Evolutionary conservation across 805 yeast genomes (phyloP).

Genomic region (Kuraishia borneana): DNA sequence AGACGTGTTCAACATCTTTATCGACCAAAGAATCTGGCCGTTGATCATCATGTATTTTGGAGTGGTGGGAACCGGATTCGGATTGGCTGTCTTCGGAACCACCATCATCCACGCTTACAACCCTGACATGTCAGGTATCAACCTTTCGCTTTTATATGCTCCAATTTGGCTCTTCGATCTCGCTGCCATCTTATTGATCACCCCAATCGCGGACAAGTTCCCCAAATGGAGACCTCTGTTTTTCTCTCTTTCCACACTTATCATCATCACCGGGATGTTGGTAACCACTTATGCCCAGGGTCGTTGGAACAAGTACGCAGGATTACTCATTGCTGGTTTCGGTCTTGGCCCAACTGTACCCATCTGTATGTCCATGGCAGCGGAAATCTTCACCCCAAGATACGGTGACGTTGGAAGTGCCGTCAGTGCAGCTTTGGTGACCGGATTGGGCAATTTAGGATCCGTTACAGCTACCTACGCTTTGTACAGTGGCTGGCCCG

Average conservation of each 20-base stretch:
- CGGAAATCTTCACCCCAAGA: slow-evolving; percentile 57
- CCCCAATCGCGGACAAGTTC: slow-evolving; percentile 71
- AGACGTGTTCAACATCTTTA: slow-evolving; percentile 42
- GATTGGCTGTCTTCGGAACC: slow-evolving; percentile 77
- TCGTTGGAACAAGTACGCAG: slow-evolving; percentile 71
- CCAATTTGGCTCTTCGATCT: slow-evolving; percentile 88
- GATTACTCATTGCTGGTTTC: slow-evolving; percentile 70
- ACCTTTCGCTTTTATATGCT: slow-evolving; percentile 68
- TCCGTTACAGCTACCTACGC: slow-evolving; percentile 83
- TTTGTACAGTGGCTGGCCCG: slow-evolving; percentile 80
- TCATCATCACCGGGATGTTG: slow-evolving; percentile 65
- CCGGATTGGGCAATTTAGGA: slow-evolving; percentile 83
- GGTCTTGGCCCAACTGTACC: slow-evolving; percentile 92
- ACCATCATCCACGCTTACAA: slow-evolving; percentile 59
- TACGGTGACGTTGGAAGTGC: slow-evolving; percentile 85
- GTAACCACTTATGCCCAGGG: slow-evolving; percentile 68
- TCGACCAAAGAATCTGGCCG: slow-evolving; percentile 70
- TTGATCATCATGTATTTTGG: slow-evolving; percentile 83
- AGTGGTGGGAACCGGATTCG: slow-evolving; percentile 86
- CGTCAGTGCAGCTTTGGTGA: slow-evolving; percentile 69
- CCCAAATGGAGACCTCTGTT: slow-evolving; percentile 47
- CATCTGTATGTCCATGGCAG: slow-evolving; percentile 73
- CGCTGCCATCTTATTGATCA: slow-evolving; percentile 59
- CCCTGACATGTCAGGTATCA: slow-evolving; percentile 50
- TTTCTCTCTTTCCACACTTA: slow-evolving; percentile 48